Base-by-base conservation (phyloP, 345 rosid genomes). In the Bruguiera gymnorhiza region DNA sequence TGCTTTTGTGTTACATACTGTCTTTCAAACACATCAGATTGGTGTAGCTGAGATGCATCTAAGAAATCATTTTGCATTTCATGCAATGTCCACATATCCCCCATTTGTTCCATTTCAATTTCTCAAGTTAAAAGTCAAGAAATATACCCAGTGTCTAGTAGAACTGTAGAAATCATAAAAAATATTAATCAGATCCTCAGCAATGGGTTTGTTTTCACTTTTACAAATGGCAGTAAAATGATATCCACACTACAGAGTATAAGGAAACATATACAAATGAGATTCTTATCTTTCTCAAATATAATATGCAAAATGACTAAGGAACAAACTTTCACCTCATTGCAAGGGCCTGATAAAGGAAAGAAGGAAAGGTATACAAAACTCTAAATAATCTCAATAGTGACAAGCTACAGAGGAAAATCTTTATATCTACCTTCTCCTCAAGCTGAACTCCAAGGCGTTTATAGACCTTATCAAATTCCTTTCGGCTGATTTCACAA, bases 391-490 rank as follows among this genome's bases (percentile, higher is more conserved):
- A 43, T 26, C 60, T 27, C 39, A 31, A 58, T 10, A 59, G 19
- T 62, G 52, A 5, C 21, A 56, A 19, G 15, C 36, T 55, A 29
- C 48, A 30, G 3, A 67, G 16, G 31, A 66, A 66, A 34, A 55
- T 37, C 8, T 63, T 29, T 56, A 56, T 19, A 6, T 63, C 62
- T 79, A 95, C 99, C 90, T 87, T 92, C 74, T 92, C 98, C 87
- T 92, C 99, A 60, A 95, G 75, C 63, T 83, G 80, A 73, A 95
- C 88, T 71, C 79, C 85, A 72, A 95, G 98, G 67, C 90, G 82
- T 73, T 86, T 75, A 70, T 95, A 95, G 65, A 92, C 97, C 84
- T 76, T 86, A 62, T 83, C 84, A 77, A 92, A 95, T 79, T 95
- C 98, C 57, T 65, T 84, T 76, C 94, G 80, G 76, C 96, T 90